A percentile compares a stretch with the other conserved stretches of the same genome.
phyloP scores from a whole-genome alignment of 352 stramenopile species.

The Pythium dissimile region DNA sequence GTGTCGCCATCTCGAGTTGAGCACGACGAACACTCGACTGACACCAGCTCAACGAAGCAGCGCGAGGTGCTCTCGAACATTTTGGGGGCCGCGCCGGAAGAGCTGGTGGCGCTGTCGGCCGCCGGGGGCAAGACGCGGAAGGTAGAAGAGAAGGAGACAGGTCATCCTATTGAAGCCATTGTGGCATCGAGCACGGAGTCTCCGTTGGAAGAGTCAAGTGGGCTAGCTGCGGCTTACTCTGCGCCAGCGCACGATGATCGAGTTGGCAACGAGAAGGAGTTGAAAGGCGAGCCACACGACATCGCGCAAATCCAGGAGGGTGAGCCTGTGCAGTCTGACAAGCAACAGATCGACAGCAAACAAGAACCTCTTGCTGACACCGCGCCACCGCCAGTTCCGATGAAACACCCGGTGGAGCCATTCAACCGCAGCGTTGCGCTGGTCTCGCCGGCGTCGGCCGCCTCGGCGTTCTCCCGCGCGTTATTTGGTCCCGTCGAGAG shows the following conservation, averaged over 20 bases:
- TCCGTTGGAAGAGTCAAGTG: constrained; percentile 5
- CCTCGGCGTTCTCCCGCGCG: constrained; percentile 4
- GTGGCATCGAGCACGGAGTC: background rate
- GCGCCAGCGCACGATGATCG: background rate
- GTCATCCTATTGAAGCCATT: too few relatives aligned
- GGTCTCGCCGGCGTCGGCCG: background rate
- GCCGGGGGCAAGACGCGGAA: background rate
- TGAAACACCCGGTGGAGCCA: background rate
- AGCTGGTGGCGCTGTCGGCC: background rate
- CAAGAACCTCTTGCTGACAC: background rate
- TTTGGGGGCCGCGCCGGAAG: too few relatives aligned
- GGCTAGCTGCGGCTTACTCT: background rate
- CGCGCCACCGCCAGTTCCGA: background rate
- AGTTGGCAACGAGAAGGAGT: background rate
- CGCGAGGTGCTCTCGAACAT: background rate
- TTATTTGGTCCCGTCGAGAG: background rate
- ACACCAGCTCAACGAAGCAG: background rate
- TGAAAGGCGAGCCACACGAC: too few relatives aligned
- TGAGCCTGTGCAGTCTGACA: too few relatives aligned
- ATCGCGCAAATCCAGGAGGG: too few relatives aligned
- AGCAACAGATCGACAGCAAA: too few relatives aligned
- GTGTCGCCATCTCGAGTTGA: background rate
- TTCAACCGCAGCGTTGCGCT: constrained; percentile 1
- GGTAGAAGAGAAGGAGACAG: background rate
- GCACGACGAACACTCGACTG: background rate